These are phyloP conservation scores for Pythium insidiosum DNA, from an alignment of 352 stramenopile species.

Conservation along the genomic window DNA sequence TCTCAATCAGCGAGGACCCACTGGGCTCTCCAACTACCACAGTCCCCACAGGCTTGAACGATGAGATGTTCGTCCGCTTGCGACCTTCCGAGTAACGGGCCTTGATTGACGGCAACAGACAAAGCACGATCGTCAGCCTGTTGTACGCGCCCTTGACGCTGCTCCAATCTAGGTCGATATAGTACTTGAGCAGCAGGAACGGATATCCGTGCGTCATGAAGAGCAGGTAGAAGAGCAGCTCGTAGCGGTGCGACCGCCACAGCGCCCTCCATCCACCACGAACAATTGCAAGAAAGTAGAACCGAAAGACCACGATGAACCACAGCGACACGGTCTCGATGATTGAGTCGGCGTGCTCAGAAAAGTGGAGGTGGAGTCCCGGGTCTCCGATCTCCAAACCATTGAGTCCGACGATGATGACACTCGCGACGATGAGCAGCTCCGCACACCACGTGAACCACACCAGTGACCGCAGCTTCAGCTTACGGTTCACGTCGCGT, in stretches of 20 bases:
- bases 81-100: too few relatives aligned
- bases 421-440: conserved; percentile 3
- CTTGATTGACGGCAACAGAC: background rate
- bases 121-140: conserved; percentile 3
- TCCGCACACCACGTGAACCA: conserved; percentile 1
- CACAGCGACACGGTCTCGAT: conserved; percentile 3
- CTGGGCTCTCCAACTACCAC: too few relatives aligned
- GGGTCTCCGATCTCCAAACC: too few relatives aligned
- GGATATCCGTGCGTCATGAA: conserved; percentile 13
- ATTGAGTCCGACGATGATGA: conserved; percentile 7
- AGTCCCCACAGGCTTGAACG: too few relatives aligned
- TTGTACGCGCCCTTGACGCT: conserved; percentile 6
- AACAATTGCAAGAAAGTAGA: conserved; percentile 9
- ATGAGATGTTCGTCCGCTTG: too few relatives aligned
- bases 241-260: background rate
- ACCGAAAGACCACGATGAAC: conserved; percentile 14
- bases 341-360: background rate
- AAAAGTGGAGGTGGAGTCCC: too few relatives aligned
- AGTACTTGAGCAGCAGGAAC: conserved; percentile 5
- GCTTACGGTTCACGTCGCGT: conserved; percentile 12
- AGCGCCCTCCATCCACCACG: background rate
- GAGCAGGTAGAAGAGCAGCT: conserved; percentile 10
- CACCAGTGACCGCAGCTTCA: conserved; percentile 6
- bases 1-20: too few relatives aligned
- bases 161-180: conserved; percentile 3